Percentiles rank a stretch among this genome's conserved stretches.
These are phyloP conservation scores for Daldinia vernicosa DNA, from an alignment of 495 filamentous ascomycete species.

Conservation along the genomic window DNA sequence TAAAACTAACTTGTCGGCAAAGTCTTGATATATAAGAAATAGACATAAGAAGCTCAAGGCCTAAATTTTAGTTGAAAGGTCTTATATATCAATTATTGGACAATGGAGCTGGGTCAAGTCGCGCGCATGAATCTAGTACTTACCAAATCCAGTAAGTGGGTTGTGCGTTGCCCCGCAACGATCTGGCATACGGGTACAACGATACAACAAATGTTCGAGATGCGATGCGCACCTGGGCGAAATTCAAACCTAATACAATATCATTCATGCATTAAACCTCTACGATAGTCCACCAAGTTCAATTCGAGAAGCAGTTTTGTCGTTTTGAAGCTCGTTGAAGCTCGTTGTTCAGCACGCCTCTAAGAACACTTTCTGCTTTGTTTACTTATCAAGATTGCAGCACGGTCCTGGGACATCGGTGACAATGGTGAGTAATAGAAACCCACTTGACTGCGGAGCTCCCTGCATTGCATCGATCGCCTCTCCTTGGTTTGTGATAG, in stretches of 20 bases:
- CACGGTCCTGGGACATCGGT: constrained; percentile 33
- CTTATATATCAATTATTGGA: neutral
- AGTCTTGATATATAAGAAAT: neutral
- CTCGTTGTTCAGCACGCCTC: neutral
- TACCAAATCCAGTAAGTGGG: constrained; percentile 29
- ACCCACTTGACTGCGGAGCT: constrained; percentile 40
- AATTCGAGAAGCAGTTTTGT: neutral
- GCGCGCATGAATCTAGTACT: neutral
- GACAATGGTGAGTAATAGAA: constrained; percentile 41
- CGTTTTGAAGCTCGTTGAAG: neutral
- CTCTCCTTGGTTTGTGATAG: constrained; percentile 14
- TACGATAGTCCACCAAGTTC: neutral
- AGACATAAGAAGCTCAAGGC: neutral
- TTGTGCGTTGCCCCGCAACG: constrained; percentile 35
- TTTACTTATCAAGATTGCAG: constrained; percentile 23
- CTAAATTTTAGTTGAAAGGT: neutral
- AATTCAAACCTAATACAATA: constrained; percentile 15
- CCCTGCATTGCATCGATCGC: constrained; percentile 40
- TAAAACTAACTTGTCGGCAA: neutral
- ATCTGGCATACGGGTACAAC: constrained; percentile 5
- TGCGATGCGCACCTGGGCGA: neutral
- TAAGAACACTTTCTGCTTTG: constrained; percentile 13
- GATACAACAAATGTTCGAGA: constrained; percentile 15
- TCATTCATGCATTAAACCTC: neutral
- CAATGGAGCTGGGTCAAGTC: neutral